Evolutionary conservation across 2,329 filamentous ascomycete species (phyloP), one percentile per base, ranked within the genome.

Genomic region (Magnaporthiopsis incrustans): DNA sequence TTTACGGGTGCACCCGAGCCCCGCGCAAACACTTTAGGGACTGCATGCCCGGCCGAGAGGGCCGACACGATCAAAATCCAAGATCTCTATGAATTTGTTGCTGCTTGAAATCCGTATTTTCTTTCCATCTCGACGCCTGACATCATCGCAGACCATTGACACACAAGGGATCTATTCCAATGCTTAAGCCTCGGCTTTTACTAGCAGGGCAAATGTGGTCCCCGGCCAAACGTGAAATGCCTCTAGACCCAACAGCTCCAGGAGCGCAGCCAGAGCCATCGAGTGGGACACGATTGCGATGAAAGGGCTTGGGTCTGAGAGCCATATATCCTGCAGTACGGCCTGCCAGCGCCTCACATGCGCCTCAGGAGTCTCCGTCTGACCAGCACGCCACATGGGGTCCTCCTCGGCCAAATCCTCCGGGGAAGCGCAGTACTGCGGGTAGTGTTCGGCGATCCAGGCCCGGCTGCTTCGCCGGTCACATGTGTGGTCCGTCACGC

Each of bases 401-500:
- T 89, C 86, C 4, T 79, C 70, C 67, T 88, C 85, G 0, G 76
- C 70, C 60, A 89, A 83, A 0, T 80, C 81, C 0, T 22, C 18
- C 1, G 76, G 72, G 70, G 88, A 85, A 59, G 88, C 77, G 2
- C 65, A 67, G 69, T 79, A 87, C 26, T 69, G 70, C 0, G 84
- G 84, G 66, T 82, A 87, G 38, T 77, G 74, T 18, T 74, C 66
- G 1, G 73, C 72, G 66, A 89, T 85, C 70, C 76, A 80, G 0
- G 77, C 75, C 58, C 76, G 77, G 10, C 75, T 71, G 61, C 79
- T 79, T 22, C 85, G 77, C 22, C 82, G 78, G 71, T 89, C 85
- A 70, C 86, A 89, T 0, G 85, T 88, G 70, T 88, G 85, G 63
- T 81, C 77, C 11, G 82, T 85, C 65, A 86, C 78, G 2, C 82